phyloP scores from a whole-genome alignment of 2,329 filamentous ascomycete species.

The Bisporella sp. region DNA sequence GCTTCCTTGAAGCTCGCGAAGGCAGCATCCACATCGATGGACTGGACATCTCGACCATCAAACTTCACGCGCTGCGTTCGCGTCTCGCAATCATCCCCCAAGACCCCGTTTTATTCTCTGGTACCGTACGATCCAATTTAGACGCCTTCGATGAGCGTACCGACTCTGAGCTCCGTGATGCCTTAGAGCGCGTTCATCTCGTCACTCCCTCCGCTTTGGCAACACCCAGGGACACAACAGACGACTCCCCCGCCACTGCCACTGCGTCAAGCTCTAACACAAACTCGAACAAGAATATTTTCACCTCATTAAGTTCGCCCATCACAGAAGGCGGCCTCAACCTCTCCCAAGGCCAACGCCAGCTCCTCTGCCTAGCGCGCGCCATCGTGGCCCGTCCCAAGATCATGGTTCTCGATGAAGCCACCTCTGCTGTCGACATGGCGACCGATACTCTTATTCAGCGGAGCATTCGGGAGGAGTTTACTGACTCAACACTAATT shows the following conservation, averaged over 20 bases:
- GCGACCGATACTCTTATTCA: constrained; percentile 68
- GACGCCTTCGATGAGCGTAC: constrained; percentile 68
- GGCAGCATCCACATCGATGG: constrained; percentile 67
- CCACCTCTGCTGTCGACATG: constrained; percentile 74
- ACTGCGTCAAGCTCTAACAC: constrained; percentile 18
- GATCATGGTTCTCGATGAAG: constrained; percentile 76
- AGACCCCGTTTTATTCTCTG: constrained; percentile 76
- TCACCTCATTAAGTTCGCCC: constrained; percentile 52
- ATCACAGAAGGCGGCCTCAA: constrained; percentile 69
- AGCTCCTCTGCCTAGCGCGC: constrained; percentile 67
- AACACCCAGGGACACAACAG: constrained; percentile 27
- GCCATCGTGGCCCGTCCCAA: constrained; percentile 66
- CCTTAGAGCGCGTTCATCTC: constrained; percentile 63
- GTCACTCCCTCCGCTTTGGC: constrained; percentile 10
- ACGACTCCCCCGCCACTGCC: constrained; percentile 25
- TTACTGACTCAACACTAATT: constrained; percentile 59
- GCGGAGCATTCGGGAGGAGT: constrained; percentile 64
- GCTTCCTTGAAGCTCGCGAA: constrained; percentile 63
- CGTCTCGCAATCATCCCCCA: constrained; percentile 76
- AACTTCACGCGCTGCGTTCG: constrained; percentile 63
- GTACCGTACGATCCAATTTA: constrained; percentile 68
- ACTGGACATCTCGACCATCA: constrained; percentile 65
- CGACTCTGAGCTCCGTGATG: constrained; percentile 63
- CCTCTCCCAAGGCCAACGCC: constrained; percentile 68
- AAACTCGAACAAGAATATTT: constrained; percentile 55